Conservation (phyloP, 2,329 filamentous ascomycete species). For the Blastomyces parvus region DNA sequence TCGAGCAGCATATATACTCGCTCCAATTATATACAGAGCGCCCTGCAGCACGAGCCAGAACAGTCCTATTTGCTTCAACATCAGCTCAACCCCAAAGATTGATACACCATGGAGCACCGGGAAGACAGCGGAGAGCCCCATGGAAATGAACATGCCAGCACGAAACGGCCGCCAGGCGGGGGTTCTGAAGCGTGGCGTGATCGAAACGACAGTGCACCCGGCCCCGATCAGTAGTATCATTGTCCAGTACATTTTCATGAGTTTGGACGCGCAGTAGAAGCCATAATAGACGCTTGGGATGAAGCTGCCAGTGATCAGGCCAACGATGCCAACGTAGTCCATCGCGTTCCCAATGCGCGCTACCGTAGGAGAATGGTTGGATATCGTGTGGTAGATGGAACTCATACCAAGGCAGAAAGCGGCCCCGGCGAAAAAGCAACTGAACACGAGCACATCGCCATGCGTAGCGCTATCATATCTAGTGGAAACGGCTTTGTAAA, state of each 20-base stretch:
- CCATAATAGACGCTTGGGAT: slow-evolving; percentile 83
- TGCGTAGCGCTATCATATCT: slow-evolving; percentile 55
- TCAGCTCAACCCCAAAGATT: slow-evolving; percentile 55
- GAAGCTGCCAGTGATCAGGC: slow-evolving; percentile 83
- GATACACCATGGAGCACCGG: slow-evolving; percentile 69
- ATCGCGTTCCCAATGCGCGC: slow-evolving; percentile 81
- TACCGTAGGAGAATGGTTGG: slow-evolving; percentile 71
- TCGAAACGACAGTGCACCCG: slow-evolving; percentile 67
- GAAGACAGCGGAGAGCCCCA: slow-evolving; percentile 74
- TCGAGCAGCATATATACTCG: slow-evolving; percentile 71
- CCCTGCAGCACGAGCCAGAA: slow-evolving; percentile 74
- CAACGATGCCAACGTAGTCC: slow-evolving; percentile 90
- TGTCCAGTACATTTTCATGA: slow-evolving; percentile 63
- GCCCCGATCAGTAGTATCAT: slow-evolving; percentile 69
- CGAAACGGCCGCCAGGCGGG: slow-evolving; percentile 76
- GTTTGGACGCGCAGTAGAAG: slow-evolving; percentile 58
- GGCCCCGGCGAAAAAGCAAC: slow-evolving; percentile 69
- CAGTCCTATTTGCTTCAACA: slow-evolving; percentile 67
- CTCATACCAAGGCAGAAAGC: slow-evolving; percentile 68
- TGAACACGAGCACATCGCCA: slow-evolving; percentile 62
- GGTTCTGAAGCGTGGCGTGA: slow-evolving; percentile 73
- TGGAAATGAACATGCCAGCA: slow-evolving; percentile 77
- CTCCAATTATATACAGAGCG: slow-evolving; percentile 73
- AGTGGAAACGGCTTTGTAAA: slow-evolving; percentile 52
- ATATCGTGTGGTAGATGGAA: slow-evolving; percentile 73